phyloP scores from a whole-genome alignment of 2,329 filamentous ascomycete species.

The Xylaria sp. region DNA sequence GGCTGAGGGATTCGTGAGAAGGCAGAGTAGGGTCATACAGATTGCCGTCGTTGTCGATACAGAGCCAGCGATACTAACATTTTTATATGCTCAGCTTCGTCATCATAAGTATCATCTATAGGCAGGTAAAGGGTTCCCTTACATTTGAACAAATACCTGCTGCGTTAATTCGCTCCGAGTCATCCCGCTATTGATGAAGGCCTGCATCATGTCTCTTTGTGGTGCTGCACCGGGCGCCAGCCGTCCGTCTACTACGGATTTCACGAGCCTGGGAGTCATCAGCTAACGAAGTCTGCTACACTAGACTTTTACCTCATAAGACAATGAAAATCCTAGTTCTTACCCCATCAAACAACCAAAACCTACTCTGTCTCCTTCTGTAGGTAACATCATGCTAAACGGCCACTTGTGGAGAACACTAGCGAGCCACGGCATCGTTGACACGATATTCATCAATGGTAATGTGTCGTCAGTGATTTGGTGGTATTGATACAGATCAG shows the following conservation, averaged over 20 bases:
- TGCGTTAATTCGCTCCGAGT: constrained; percentile 52
- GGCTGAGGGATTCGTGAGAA: constrained; percentile 41
- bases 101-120: background rate
- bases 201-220: constrained; percentile 54
- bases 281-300: background rate
- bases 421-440: constrained; percentile 53
- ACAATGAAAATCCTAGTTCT: constrained; percentile 28
- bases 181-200: constrained; percentile 54
- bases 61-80: constrained; percentile 42
- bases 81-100: background rate
- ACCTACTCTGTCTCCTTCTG: constrained; percentile 53
- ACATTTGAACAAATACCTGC: constrained; percentile 56
- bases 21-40: constrained; percentile 45
- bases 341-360: constrained; percentile 56
- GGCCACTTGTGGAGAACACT: constrained; percentile 53
- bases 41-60: constrained; percentile 44
- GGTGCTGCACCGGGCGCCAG: constrained; percentile 43
- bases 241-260: constrained; percentile 44
- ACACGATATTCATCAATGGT: constrained; percentile 52
- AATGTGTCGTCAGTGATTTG: constrained; percentile 57
- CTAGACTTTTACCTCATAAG: background rate
- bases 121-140: constrained; percentile 7
- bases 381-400: constrained; percentile 51
- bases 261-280: constrained; percentile 45
- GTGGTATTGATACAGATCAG: constrained; percentile 60